Base-by-base conservation (phyloP, 1,284 basidiomycete species). In the Fomitopsis schrenkii region DNA sequence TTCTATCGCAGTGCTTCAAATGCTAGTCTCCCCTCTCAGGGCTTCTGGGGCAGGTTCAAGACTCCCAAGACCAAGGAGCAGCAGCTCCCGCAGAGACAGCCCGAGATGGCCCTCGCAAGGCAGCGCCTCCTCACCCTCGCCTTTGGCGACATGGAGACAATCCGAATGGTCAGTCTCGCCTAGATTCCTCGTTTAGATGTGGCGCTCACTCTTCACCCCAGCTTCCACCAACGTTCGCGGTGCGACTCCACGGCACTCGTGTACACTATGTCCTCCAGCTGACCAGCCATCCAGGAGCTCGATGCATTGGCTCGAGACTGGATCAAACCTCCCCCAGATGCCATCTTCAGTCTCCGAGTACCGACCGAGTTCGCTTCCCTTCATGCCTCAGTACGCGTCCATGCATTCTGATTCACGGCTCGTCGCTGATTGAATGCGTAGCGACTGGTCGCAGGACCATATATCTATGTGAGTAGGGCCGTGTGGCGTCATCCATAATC, bases 81-180 rank as follows among this genome's bases (percentile, higher is more conserved):
- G 63, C 83, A 87, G 17, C 76, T 82, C 62, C 79, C 79, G 60
- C 79, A 83, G 57, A 77, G 74, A 62, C 78, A 82, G 55, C 67
- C 67, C 45, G 74, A 78, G 35, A 85, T 88, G 81, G 82, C 87
- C 2, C 78, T 91, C 65, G 79, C 85, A 33, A 76, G 88, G 57
- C 87, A 88, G 64, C 84, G 88, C 63, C 83, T 91, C 63, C 80
- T 93, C 67, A 93, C 91, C 58, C 83, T 93, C 62, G 86, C 83
- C n/a, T 91, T 86, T 72, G 87, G 79, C 58, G 91, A 93, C 48
- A 90, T 91, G 87, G 91, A 93, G 75, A 93, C 91, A 12, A 81
- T 93, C 63, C 80, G 86, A 64, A 83, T 88, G 79, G 90, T 91
- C 26, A 26, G 58, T 60, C 35, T 54, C 48, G 48, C 35, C 19